Base-by-base conservation (phyloP, 495 filamentous ascomycete species). In the Chaetomidium leptoderma region DNA sequence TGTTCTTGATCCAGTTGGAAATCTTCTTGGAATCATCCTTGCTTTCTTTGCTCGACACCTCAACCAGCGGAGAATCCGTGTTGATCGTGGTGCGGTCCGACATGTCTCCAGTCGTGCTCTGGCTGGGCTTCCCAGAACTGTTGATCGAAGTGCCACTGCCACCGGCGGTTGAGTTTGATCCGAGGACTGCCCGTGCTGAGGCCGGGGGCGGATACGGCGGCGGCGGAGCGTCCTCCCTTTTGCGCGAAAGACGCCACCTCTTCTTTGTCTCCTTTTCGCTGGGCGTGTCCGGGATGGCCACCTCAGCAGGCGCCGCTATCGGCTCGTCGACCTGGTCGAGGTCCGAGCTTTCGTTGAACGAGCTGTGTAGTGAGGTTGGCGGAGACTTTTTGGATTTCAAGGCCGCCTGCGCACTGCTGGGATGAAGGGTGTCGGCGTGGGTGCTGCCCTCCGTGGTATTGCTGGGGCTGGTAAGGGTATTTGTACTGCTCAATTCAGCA, bases 1-100 rank as follows among this genome's bases (percentile, higher is more conserved):
- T 95, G 60, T 84, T 86, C 66, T 89, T 89, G 61, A 96, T 81
- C 81, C 92, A 95, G 16, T 83, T 85, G 47, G 95, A 79, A 6
- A 90, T 78, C n/a, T 88, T 87, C 59, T 83, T 88, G 59, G 79
- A 78, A 33, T 79, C 75, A 64, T 82, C 71, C 75, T 79, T 63
- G 69, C 74, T 67, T 69, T 81, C 70, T 76, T 79, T 65, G 72
- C 75, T 64, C 66, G 75, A 56, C 50, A 62, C 59, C 57, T 76
- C 70, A 24, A 68, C 72, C 43, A 70, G 68, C 62, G 66, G 64
- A 58, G 73, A 13, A 67, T 73, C 63, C 3, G 66, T 66, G 11
- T 74, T 72, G 49, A 63, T 27, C 9, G 51, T 61, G 33, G 66
- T 62, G 36, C 72, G 67, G 54, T 82, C 76, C 3, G 77, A 76